Conservation (phyloP, 2,329 filamentous ascomycete genomes). For the Ceratocystiopsis minuta region DNA sequence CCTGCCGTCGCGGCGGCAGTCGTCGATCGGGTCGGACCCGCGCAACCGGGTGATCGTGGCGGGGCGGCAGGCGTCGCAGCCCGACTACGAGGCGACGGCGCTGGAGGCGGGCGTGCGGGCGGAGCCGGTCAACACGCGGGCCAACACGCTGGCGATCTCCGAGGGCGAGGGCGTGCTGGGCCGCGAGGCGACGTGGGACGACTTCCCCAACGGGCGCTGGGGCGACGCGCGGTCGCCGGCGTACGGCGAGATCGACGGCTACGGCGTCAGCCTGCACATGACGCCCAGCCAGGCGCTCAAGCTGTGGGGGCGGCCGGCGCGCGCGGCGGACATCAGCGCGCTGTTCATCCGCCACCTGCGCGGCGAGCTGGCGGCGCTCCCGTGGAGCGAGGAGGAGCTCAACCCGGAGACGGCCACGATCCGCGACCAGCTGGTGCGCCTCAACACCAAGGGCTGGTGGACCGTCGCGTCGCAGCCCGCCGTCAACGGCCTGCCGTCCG, state of each 20-base stretch:
- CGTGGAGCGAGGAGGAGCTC: slow-evolving; percentile 84
- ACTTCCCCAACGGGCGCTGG: slow-evolving; percentile 97
- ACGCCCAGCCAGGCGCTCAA: slow-evolving; percentile 65
- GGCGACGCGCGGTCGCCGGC: slow-evolving; percentile 91
- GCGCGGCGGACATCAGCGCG: slow-evolving; percentile 51
- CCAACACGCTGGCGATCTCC: slow-evolving; percentile 79
- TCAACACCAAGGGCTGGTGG: slow-evolving; percentile 84
- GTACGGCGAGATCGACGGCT: slow-evolving; percentile 88
- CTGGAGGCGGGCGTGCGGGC: slow-evolving; percentile 61
- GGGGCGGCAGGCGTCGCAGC: slow-evolving; percentile 37
- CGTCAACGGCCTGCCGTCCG: slow-evolving; percentile 67
- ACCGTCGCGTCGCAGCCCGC: slow-evolving; percentile 90
- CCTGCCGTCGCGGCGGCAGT: slow-evolving; percentile 41
- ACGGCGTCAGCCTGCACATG: slow-evolving; percentile 88
- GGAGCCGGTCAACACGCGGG: slow-evolving; percentile 56
- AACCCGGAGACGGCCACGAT: slow-evolving; percentile 74
- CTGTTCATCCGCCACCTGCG: slow-evolving; percentile 70
- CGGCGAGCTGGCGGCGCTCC: slow-evolving; percentile 63
- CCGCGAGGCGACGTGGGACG: slow-evolving; percentile 94
- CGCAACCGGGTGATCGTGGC: slow-evolving; percentile 77
- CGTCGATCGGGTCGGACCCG: slow-evolving; percentile 66
- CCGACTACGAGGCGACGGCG: slow-evolving; percentile 54
- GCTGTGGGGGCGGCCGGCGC: slow-evolving; percentile 68
- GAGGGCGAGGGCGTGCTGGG: slow-evolving; percentile 82
- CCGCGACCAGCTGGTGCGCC: slow-evolving; percentile 49